phyloP scores from a whole-genome alignment of 2,329 filamentous ascomycete genomes.

The Pseudodiploospora longispora region DNA sequence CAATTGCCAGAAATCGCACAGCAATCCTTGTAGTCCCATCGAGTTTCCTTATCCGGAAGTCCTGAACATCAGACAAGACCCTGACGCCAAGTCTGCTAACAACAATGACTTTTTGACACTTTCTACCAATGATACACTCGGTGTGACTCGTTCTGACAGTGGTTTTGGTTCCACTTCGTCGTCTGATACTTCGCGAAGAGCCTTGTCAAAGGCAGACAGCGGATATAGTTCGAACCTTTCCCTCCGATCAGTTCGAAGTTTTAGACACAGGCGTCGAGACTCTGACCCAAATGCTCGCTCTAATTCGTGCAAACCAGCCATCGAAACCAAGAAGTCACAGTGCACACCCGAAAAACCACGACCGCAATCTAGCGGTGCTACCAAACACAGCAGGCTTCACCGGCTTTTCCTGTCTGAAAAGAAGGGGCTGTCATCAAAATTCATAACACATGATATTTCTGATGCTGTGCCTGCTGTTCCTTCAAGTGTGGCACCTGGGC shows the following conservation, averaged over 20 bases:
- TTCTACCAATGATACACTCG: background rate
- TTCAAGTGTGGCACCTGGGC: conserved; percentile 16
- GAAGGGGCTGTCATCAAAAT: too few relatives aligned
- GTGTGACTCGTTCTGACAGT: conserved; percentile 5
- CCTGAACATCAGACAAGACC: background rate
- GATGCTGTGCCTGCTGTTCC: conserved; percentile 27
- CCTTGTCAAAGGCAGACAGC: conserved; percentile 33
- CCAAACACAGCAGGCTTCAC: too few relatives aligned
- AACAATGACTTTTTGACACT: too few relatives aligned
- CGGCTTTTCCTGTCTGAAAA: too few relatives aligned
- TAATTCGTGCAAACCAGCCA: too few relatives aligned
- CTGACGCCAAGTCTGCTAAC: background rate
- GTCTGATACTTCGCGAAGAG: conserved; percentile 9
- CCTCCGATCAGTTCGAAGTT: conserved; percentile 40
- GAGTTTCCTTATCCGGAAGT: background rate
- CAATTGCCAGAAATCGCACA: too few relatives aligned
- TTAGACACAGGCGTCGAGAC: conserved; percentile 18
- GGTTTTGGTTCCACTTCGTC: conserved; percentile 1
- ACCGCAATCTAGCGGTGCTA: too few relatives aligned
- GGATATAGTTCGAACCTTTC: conserved; percentile 55
- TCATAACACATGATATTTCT: conserved; percentile 7
- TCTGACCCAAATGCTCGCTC: conserved; percentile 6
- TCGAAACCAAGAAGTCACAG: too few relatives aligned
- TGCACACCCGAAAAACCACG: too few relatives aligned
- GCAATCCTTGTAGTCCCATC: too few relatives aligned